A percentile compares a stretch with the other conserved stretches of the same genome.
Conservation (phyloP, 176 grass and related monocot genomes). For the Carex scoparia region DNA sequence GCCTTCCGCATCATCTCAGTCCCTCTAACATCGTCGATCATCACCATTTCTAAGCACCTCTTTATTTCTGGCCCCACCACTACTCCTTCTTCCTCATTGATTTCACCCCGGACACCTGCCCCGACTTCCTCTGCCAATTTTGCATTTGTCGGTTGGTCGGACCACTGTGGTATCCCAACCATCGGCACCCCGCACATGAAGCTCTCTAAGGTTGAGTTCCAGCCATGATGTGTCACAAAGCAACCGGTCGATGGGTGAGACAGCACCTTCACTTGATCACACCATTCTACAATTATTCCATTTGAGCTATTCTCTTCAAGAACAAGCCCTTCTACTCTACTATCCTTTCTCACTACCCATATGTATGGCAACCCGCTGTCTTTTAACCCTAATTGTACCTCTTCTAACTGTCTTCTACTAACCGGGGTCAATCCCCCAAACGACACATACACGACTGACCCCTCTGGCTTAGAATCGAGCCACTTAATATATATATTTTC, state of each 20-base stretch:
- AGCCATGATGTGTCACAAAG: slow-evolving; percentile 47
- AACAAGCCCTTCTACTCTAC: slow-evolving; percentile 1
- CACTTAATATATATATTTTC: slow-evolving; percentile 32
- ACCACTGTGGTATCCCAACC: slow-evolving; percentile 28
- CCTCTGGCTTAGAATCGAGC: slow-evolving; percentile 26
- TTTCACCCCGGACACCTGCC: slow-evolving; percentile 12
- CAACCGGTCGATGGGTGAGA: slow-evolving; percentile 30
- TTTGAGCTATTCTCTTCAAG: background rate
- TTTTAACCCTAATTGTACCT: slow-evolving; percentile 28
- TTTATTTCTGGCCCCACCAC: slow-evolving; percentile 11
- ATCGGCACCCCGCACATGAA: slow-evolving; percentile 31
- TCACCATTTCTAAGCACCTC: slow-evolving; percentile 28
- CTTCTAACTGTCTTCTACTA: slow-evolving; percentile 26
- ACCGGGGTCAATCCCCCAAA: slow-evolving; percentile 32
- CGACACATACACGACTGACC: slow-evolving; percentile 54
- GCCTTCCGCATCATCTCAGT: slow-evolving; percentile 12
- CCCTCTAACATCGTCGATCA: slow-evolving; percentile 22
- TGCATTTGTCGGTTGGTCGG: slow-evolving; percentile 30
- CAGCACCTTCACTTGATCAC: slow-evolving; percentile 43
- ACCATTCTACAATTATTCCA: slow-evolving; percentile 46
- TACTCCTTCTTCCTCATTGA: background rate
- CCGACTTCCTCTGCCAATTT: slow-evolving; percentile 10
- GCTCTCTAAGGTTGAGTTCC: slow-evolving; percentile 38
- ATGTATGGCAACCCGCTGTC: slow-evolving; percentile 37
- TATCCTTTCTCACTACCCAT: slow-evolving; percentile 33